phyloP scores from a whole-genome alignment of 2,329 filamentous ascomycete genomes.

The Calonectria honghensis region DNA sequence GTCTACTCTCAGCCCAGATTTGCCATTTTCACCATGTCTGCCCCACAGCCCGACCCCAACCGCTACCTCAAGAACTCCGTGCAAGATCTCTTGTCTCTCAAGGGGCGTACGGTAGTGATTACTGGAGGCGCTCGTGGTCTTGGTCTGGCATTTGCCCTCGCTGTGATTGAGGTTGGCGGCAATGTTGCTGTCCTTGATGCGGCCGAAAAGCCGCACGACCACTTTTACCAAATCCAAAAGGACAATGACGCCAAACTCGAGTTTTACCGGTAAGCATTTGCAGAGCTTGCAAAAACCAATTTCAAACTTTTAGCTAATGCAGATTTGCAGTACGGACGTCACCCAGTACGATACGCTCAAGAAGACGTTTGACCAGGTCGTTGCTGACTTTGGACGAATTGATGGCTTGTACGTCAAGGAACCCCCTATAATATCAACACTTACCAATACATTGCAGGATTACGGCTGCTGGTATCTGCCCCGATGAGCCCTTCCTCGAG shows the following conservation, averaged over 20 bases:
- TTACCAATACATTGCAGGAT: slow-evolving; percentile 41
- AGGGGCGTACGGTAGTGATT: slow-evolving; percentile 41
- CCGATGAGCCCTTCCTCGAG: slow-evolving; percentile 55
- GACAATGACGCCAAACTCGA: slow-evolving; percentile 35
- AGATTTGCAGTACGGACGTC: slow-evolving; percentile 32
- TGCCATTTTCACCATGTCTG: slow-evolving; percentile 24
- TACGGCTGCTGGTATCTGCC: slow-evolving; percentile 55
- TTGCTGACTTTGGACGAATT: slow-evolving; percentile 42
- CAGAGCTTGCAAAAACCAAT: neutral
- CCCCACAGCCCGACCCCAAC: slow-evolving; percentile 33
- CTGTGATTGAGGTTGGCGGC: slow-evolving; percentile 41
- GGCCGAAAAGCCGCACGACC: slow-evolving; percentile 45
- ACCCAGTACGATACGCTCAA: slow-evolving; percentile 40
- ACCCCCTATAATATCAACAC: no score
- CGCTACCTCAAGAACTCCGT: slow-evolving; percentile 39
- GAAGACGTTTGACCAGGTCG: slow-evolving; percentile 38
- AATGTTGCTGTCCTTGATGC: slow-evolving; percentile 44
- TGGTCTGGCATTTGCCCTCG: slow-evolving; percentile 42
- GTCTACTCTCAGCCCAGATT: neutral
- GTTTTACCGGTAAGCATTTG: slow-evolving; percentile 36
- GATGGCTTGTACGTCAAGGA: slow-evolving; percentile 32
- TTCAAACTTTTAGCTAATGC: neutral
- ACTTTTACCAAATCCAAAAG: slow-evolving; percentile 43
- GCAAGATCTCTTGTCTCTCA: slow-evolving; percentile 41
- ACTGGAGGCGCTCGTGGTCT: slow-evolving; percentile 42